Evolutionary conservation across 179 eudicot species (phyloP).

Genomic region (Sideroxylon spinosum): DNA sequence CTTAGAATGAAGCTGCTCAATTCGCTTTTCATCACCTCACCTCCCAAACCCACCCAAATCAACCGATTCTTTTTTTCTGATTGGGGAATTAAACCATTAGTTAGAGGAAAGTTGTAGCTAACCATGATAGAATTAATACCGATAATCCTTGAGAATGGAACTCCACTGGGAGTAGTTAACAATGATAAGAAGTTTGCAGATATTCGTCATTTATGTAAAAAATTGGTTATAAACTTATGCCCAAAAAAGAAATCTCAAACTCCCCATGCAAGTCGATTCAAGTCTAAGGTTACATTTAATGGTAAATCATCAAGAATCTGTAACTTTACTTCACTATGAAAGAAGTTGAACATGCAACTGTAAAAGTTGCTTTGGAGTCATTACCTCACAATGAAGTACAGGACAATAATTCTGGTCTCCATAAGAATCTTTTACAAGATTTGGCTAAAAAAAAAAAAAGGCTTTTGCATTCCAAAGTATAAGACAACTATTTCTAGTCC

Average conservation of each 20-base stretch:
- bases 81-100: too few species aligned
- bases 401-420: slow-evolving; percentile 59
- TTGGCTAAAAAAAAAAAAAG: slow-evolving; percentile 42
- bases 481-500: slow-evolving; percentile 45
- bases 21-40: slow-evolving; percentile 21
- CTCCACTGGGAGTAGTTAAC: too few species aligned
- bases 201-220: slow-evolving; percentile 43
- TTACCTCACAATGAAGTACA: slow-evolving; percentile 36
- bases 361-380: too few species aligned
- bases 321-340: slow-evolving; percentile 56
- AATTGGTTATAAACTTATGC: slow-evolving; percentile 60
- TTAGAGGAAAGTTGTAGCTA: too few species aligned
- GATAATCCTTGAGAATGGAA: too few species aligned
- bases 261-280: slow-evolving; percentile 65
- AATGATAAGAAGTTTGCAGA: slow-evolving; percentile 14
- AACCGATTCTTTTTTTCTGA: too few species aligned
- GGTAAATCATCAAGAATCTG: slow-evolving; percentile 44
- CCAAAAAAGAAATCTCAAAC: slow-evolving; percentile 54
- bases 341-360: slow-evolving; percentile 85
- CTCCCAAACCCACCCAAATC: neutral
- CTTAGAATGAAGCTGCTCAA: slow-evolving; percentile 28
- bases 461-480: slow-evolving; percentile 52
- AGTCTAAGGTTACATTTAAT: slow-evolving; percentile 49
- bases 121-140: too few species aligned
- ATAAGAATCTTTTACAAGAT: slow-evolving; percentile 71